Conservation (phyloP, 768 basidiomycete genomes). For the Boletus huronensis region DNA sequence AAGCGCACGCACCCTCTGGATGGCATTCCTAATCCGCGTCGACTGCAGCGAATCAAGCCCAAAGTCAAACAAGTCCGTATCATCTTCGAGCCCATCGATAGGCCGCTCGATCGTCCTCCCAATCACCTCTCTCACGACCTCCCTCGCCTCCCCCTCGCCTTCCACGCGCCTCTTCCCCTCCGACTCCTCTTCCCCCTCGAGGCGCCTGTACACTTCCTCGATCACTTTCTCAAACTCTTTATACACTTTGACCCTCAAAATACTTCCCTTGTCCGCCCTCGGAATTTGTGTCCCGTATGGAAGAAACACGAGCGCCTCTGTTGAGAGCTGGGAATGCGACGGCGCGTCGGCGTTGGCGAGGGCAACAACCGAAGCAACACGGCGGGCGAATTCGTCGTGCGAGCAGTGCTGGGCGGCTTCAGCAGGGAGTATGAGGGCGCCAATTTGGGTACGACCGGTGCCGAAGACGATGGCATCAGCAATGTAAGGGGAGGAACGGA, state of each 20-base stretch:
- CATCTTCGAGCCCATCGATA: slow-evolving; percentile 16
- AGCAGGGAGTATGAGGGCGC: slow-evolving; percentile 48
- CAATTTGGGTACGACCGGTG: slow-evolving; percentile 44
- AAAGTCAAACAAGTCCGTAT: slow-evolving; percentile 43
- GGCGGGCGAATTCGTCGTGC: slow-evolving; percentile 31
- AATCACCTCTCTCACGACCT: slow-evolving; percentile 14
- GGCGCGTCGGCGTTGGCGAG: slow-evolving; percentile 52
- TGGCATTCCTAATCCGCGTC: slow-evolving; percentile 46
- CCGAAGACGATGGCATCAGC: slow-evolving; percentile 56
- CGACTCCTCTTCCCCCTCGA: slow-evolving; percentile 38
- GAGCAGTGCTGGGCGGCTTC: slow-evolving; percentile 33
- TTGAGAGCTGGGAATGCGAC: slow-evolving; percentile 47
- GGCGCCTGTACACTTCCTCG: slow-evolving; percentile 36
- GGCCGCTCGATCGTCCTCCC: slow-evolving; percentile 20
- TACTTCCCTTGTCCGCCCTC: slow-evolving; percentile 48
- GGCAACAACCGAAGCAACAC: slow-evolving; percentile 41
- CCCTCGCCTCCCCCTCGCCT: slow-evolving; percentile 11
- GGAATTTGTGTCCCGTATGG: slow-evolving; percentile 48
- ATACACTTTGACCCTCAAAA: slow-evolving; percentile 49
- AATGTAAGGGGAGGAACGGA: slow-evolving; percentile 46
- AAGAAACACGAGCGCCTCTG: slow-evolving; percentile 49
- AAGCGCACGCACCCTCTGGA: slow-evolving; percentile 37
- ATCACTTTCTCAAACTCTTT: slow-evolving; percentile 47
- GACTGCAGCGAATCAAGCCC: slow-evolving; percentile 56
- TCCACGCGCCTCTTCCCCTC: slow-evolving; percentile 16